Conservation (phyloP, 257 asterid species). For the Coffea eugenioides region DNA sequence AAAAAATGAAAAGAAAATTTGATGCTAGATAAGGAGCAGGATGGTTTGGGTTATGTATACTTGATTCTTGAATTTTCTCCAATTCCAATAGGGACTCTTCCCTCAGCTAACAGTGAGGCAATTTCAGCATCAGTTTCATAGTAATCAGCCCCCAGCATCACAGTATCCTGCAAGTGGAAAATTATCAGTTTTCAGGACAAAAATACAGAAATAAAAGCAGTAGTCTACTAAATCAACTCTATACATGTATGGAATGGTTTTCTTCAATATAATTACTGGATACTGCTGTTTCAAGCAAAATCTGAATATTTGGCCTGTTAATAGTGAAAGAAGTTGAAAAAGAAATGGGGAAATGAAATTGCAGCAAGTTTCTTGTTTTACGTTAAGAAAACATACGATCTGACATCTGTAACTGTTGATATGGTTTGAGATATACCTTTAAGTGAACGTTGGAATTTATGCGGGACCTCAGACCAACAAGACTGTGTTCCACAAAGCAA, state of each 20-base stretch:
- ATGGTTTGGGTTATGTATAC: constrained; percentile 32
- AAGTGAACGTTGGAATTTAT: constrained; percentile 73
- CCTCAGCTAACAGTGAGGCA: constrained; percentile 61
- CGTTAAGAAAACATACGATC: not conserved
- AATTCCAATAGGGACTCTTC: constrained; percentile 85
- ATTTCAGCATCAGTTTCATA: constrained; percentile 86
- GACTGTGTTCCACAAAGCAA: constrained; percentile 85
- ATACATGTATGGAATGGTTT: too few relatives aligned
- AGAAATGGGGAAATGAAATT: constrained; percentile 6
- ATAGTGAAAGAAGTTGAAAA: not conserved
- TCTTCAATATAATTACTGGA: too few relatives aligned
- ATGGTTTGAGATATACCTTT: constrained; percentile 42
- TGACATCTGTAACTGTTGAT: not conserved
- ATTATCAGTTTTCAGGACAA: not conserved
- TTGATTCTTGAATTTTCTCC: constrained; percentile 94
- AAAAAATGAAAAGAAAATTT: constrained; percentile 4
- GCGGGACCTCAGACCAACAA: constrained; percentile 84
- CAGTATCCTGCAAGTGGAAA: constrained; percentile 63
- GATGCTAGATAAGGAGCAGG: constrained; percentile 7
- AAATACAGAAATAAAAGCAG: not conserved
- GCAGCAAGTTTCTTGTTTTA: not conserved
- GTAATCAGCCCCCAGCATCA: constrained; percentile 94
- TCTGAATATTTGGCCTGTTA: not conserved
- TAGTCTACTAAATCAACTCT: not conserved
- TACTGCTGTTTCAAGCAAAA: not conserved